A percentile compares a stretch with the other conserved stretches of the same genome.
Conservation (phyloP, 108 stramenopile species). For the Pelagomonas calceolata region DNA sequence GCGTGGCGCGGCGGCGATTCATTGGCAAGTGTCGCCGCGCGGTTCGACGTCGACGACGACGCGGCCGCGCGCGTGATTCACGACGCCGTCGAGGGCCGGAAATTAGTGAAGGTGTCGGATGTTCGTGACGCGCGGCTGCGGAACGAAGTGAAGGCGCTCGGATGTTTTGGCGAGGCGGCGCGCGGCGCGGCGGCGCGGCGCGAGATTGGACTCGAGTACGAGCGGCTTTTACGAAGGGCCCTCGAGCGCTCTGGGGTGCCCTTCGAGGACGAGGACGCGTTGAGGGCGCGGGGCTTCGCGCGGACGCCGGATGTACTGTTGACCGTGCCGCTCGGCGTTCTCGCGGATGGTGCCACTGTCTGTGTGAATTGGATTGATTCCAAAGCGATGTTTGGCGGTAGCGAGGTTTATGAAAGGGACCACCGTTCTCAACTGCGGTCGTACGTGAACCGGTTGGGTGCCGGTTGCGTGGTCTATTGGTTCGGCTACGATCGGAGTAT, state of each 20-base stretch:
- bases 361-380: constrained; percentile 5
- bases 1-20: not conserved
- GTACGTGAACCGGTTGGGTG: not conserved
- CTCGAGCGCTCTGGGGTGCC: not conserved
- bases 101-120: not conserved
- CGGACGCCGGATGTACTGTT: constrained; percentile 9
- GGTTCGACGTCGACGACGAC: not conserved
- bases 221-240: not conserved
- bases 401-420: not conserved
- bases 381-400: constrained; percentile 5
- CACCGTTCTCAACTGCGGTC: not conserved
- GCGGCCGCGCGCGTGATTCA: not conserved
- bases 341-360: too few relatives aligned
- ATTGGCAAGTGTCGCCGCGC: not conserved
- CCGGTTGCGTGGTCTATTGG: not conserved
- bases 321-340: constrained; percentile 2
- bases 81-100: not conserved
- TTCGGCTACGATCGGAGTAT: not conserved
- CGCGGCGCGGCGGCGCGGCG: not conserved
- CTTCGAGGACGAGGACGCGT: not conserved
- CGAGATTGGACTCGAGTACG: not conserved
- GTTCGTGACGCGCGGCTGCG: not conserved
- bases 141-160: not conserved
- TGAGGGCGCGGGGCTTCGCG: constrained; percentile 5
- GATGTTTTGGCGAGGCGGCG: not conserved